Conservation (phyloP, 2,329 filamentous ascomycete genomes). For the Colletotrichum echinochloae region DNA sequence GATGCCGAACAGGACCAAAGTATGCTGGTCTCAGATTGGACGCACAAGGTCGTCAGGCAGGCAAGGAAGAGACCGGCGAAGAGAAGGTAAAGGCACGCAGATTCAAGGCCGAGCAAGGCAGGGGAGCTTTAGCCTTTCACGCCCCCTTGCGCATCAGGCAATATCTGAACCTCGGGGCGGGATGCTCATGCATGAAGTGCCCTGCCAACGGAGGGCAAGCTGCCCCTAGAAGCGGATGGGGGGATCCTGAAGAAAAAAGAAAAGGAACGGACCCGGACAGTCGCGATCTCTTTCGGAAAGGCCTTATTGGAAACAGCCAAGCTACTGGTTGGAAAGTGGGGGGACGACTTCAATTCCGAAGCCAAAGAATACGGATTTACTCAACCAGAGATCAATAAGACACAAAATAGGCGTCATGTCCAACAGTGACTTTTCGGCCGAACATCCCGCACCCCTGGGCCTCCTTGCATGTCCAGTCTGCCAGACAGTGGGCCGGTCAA, state of each 20-base stretch:
- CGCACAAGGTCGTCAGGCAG: not conserved
- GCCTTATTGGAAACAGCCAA: not conserved
- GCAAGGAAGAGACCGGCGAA: not conserved
- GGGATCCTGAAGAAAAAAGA: not conserved
- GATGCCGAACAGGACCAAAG: not conserved
- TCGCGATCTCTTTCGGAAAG: not conserved
- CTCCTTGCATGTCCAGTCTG: not conserved
- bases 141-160: not conserved
- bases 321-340: not conserved
- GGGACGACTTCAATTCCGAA: not conserved
- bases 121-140: not conserved
- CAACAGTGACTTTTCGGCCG: not conserved
- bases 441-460: not conserved
- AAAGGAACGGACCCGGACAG: not conserved
- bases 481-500: not conserved
- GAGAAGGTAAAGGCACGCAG: not conserved
- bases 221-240: not conserved
- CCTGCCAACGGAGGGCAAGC: slow-evolving; percentile 2
- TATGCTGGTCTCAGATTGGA: not conserved
- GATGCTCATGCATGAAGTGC: not conserved
- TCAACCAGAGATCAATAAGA: slow-evolving; percentile 5
- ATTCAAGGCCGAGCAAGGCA: slow-evolving; percentile 1
- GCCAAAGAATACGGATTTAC: not conserved
- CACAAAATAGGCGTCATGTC: not conserved
- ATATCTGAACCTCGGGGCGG: slow-evolving; percentile 13